Evolutionary conservation across 768 basidiomycete genomes (phyloP).

Genomic region (Tephrocybe rancida): DNA sequence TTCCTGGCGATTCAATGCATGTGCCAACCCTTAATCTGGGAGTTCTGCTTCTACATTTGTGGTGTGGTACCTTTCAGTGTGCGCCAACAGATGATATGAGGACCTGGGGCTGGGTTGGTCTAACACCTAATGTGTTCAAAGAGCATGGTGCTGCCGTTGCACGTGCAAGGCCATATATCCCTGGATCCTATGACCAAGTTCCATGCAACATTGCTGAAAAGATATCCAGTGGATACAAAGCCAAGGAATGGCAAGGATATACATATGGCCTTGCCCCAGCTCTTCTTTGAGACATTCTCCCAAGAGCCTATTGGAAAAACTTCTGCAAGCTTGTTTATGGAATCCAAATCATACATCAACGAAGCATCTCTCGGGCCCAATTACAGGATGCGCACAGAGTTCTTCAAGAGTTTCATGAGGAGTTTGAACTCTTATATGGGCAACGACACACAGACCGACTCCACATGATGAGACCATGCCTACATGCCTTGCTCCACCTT

Average conservation of each 20-base stretch:
- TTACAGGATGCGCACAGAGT: constrained; percentile 22
- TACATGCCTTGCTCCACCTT: no score
- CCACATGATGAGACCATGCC: no score
- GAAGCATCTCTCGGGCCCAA: constrained; percentile 18
- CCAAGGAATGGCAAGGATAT: constrained; percentile 33
- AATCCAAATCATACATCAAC: constrained; percentile 27
- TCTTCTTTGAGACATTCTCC: constrained; percentile 29
- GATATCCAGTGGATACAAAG: constrained; percentile 40
- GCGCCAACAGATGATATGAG: constrained; percentile 17
- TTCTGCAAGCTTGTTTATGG: constrained; percentile 34
- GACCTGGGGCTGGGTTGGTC: constrained; percentile 32
- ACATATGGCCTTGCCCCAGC: constrained; percentile 35
- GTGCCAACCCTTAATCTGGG: neutral
- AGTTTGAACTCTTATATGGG: constrained; percentile 40
- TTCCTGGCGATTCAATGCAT: constrained; percentile 1
- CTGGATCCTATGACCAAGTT: constrained; percentile 28
- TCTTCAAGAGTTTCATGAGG: constrained; percentile 27
- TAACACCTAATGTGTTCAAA: constrained; percentile 32
- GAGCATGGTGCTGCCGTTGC: constrained; percentile 28
- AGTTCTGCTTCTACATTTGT: constrained; percentile 15
- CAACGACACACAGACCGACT: no score
- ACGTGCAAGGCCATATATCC: constrained; percentile 21
- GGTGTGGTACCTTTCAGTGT: constrained; percentile 28
- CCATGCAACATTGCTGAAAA: constrained; percentile 34
- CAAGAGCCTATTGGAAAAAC: constrained; percentile 24